Conservation (phyloP, 768 basidiomycete species). For the Russula compacta region DNA sequence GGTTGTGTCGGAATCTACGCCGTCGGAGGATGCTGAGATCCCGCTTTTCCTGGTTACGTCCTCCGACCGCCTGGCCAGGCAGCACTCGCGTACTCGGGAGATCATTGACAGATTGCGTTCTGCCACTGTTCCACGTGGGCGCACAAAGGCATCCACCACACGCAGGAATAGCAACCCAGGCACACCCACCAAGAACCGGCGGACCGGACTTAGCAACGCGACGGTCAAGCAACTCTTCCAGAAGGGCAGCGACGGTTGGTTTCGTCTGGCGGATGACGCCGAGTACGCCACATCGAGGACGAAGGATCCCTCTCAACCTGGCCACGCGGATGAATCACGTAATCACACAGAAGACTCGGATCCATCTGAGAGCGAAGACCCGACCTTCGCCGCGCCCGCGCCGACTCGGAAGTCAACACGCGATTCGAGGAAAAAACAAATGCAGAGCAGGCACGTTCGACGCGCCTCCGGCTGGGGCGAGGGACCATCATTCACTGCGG, state of each 20-base stretch:
- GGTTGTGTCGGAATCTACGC: constrained; percentile 32
- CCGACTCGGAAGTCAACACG: not conserved
- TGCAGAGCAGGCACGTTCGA: constrained; percentile 2
- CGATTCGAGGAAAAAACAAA: constrained; percentile 9
- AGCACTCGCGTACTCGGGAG: constrained; percentile 48
- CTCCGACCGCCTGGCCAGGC: constrained; percentile 29
- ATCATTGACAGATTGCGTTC: constrained; percentile 50
- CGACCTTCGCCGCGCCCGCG: not conserved
- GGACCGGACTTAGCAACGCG: constrained; percentile 4
- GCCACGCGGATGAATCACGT: not conserved
- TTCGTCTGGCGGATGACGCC: constrained; percentile 14
- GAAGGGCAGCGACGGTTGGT: constrained; percentile 19
- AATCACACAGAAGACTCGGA: constrained; percentile 14
- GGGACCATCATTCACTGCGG: not conserved
- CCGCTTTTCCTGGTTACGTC: constrained; percentile 29
- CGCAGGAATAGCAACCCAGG: not conserved
- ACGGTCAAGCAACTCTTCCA: constrained; percentile 20
- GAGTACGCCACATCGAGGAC: not conserved
- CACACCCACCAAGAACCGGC: not conserved
- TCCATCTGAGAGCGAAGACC: constrained; percentile 8
- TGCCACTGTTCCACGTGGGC: constrained; percentile 22
- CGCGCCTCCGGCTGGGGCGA: constrained; percentile 2
- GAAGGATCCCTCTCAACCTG: not conserved
- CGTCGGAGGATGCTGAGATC: constrained; percentile 22
- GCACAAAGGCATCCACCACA: constrained; percentile 7